phyloP scores from a whole-genome alignment of 2,329 filamentous ascomycete genomes.

The Paraphaeosphaeria minitans region DNA sequence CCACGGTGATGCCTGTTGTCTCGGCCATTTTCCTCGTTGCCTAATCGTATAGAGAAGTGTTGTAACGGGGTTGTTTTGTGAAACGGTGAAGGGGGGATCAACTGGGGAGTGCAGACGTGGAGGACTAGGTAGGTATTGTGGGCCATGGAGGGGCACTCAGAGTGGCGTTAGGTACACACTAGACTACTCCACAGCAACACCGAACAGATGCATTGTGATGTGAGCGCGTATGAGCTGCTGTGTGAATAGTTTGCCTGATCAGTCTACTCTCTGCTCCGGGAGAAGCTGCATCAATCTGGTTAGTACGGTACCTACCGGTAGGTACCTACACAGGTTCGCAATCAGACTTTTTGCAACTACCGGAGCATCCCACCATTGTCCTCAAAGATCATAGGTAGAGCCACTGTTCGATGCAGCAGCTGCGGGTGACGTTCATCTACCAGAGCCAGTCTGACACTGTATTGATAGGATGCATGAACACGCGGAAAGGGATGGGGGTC shows the following conservation, averaged over 20 bases:
- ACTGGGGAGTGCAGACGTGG: not conserved
- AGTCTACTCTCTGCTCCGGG: not conserved
- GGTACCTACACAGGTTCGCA: too few species aligned
- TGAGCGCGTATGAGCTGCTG: not conserved
- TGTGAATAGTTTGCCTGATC: not conserved
- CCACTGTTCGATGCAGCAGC: too few species aligned
- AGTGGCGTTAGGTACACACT: slow-evolving; percentile 3
- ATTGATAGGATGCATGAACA: not conserved
- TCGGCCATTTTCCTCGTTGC: not conserved
- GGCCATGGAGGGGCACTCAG: slow-evolving; percentile 3
- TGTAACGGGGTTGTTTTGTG: not conserved
- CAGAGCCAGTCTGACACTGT: too few species aligned
- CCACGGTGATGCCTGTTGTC: not conserved
- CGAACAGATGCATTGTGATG: not conserved
- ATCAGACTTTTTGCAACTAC: too few species aligned
- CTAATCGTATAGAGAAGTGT: not conserved
- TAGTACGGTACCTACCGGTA: too few species aligned
- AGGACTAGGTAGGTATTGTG: not conserved
- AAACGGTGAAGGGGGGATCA: not conserved
- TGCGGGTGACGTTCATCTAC: not conserved
- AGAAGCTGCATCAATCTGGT: not conserved
- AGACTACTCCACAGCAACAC: not conserved
- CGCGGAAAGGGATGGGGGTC: not conserved
- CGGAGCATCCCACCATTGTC: not conserved
- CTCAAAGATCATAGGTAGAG: not conserved